A percentile compares a stretch with the other conserved stretches of the same genome.
Conservation (phyloP, 1,284 basidiomycete species). For the Uromyces viciae-fabae region DNA sequence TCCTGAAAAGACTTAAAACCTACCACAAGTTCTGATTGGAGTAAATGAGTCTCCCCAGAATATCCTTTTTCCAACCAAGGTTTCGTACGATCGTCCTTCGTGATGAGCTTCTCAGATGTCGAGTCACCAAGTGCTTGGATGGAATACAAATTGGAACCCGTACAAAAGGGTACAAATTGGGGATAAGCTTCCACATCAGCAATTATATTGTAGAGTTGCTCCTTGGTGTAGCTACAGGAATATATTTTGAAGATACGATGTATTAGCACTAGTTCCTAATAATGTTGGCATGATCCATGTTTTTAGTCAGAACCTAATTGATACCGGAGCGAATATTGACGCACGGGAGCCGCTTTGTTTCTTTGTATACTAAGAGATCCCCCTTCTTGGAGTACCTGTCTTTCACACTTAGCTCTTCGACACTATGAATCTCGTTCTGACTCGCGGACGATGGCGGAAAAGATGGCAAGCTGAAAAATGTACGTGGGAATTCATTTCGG, state of each 20-base stretch:
- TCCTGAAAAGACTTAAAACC: constrained; percentile 40
- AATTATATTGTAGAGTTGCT: constrained; percentile 38
- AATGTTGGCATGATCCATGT: no score
- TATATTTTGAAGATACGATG: no score
- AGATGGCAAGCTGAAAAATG: constrained; percentile 38
- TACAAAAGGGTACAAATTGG: constrained; percentile 42
- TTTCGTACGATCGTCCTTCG: background rate
- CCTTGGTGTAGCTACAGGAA: constrained; percentile 27
- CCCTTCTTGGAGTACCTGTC: constrained; percentile 36
- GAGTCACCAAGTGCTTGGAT: constrained; percentile 12
- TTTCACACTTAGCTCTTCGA: constrained; percentile 8
- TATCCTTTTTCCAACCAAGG: constrained; percentile 31
- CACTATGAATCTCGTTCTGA: background rate
- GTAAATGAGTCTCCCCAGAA: constrained; percentile 28
- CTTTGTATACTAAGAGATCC: constrained; percentile 35
- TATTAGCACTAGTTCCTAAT: no score
- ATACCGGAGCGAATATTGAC: background rate
- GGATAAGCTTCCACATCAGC: constrained; percentile 43
- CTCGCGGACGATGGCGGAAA: constrained; percentile 19
- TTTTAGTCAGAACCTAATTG: background rate
- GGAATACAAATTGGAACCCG: constrained; percentile 26
- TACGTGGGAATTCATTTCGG: no score
- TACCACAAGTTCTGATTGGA: constrained; percentile 30
- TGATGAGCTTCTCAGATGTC: background rate
- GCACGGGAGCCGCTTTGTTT: constrained; percentile 36